Base-by-base conservation (phyloP, 1,284 basidiomycete genomes). In the Schizophyllum amplum region DNA sequence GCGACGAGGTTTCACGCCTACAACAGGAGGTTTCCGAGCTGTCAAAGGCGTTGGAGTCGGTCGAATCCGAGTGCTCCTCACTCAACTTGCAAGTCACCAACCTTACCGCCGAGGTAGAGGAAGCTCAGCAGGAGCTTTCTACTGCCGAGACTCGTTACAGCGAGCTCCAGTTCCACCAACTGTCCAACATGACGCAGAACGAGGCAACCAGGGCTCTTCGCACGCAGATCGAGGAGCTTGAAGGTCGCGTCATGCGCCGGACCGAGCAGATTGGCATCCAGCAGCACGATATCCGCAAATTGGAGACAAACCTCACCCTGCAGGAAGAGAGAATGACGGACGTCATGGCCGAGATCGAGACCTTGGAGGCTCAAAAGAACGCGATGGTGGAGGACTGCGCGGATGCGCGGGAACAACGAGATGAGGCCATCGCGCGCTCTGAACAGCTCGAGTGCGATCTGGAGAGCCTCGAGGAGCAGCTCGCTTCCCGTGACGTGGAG, bases 371-470 rank as follows among this genome's bases (percentile, higher is more conserved):
- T 1, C 79, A 88, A 71, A 87, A 86, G 67, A 79, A 80, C 53
- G 84, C 86, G 2, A 88, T 90, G 85, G 79, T 91, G 0, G 87
- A 90, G 61, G 88, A 90, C 64, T 90, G 88, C 63, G 82, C 82
- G 11, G 82, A 83, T 58, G 85, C 86, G 4, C 75, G 87, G 55
- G 83, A 85, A 58, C 77, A 84, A 23, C 76, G 88, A 51, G 83
- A 90, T 66, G 75, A 76, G 20, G 83, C 87, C 4, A 65, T 83
- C 55, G 65, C 67, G 56, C 75, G 77, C 49, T 65, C 80, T 15
- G 89, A 89, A 61, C 66, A 63, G n/a, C 62, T 85, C 61, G 83
- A 85, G 61, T 73, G 76, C 55, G 75, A 78, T 61, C 53, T 78
- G 25, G 75, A 77, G 59, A 63, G 63, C 0, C 55, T 79, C 63